Evolutionary conservation across 2,329 filamentous ascomycete species (phyloP).

Genomic region (Leptographium procerum): DNA sequence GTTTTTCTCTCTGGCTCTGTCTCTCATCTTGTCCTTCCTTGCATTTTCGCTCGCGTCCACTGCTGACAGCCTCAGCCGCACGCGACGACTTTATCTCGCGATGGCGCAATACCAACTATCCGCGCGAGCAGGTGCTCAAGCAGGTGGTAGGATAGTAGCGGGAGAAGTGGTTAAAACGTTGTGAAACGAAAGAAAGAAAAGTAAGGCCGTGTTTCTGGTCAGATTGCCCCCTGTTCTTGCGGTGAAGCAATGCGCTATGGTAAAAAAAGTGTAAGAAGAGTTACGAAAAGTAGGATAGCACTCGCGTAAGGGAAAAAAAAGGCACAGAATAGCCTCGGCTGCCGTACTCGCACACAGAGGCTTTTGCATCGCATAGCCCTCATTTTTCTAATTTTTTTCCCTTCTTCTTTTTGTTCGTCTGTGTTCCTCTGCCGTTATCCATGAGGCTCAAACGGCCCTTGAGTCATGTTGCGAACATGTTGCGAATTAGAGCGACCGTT

Average conservation of each 20-base stretch:
- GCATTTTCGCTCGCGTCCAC: not conserved
- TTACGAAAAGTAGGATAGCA: too few relatives aligned
- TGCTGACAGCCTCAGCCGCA: constrained; percentile 43
- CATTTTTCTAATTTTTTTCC: too few relatives aligned
- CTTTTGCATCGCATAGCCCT: too few relatives aligned
- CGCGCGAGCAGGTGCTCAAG: constrained; percentile 30
- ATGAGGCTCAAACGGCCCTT: too few relatives aligned
- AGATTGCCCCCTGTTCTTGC: not conserved
- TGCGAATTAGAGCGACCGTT: not conserved
- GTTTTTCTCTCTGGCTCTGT: not conserved
- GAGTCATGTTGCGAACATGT: too few relatives aligned
- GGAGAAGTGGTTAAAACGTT: not conserved
- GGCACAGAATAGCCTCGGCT: too few relatives aligned
- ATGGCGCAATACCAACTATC: constrained; percentile 60
- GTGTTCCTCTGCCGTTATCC: too few relatives aligned
- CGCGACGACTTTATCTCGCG: constrained; percentile 71
- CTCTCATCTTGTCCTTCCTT: not conserved
- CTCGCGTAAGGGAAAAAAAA: not conserved
- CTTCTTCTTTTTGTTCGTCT: too few relatives aligned
- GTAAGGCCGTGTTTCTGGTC: not conserved
- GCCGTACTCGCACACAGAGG: too few relatives aligned
- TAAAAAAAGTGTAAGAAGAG: not conserved
- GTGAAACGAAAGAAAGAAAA: not conserved
- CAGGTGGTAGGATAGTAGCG: constrained; percentile 17
- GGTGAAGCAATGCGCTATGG: not conserved